A percentile compares a stretch with the other conserved stretches of the same genome.
Evolutionary conservation across 2,329 filamentous ascomycete genomes (phyloP).

Genomic region (Acrocalymma vagum): DNA sequence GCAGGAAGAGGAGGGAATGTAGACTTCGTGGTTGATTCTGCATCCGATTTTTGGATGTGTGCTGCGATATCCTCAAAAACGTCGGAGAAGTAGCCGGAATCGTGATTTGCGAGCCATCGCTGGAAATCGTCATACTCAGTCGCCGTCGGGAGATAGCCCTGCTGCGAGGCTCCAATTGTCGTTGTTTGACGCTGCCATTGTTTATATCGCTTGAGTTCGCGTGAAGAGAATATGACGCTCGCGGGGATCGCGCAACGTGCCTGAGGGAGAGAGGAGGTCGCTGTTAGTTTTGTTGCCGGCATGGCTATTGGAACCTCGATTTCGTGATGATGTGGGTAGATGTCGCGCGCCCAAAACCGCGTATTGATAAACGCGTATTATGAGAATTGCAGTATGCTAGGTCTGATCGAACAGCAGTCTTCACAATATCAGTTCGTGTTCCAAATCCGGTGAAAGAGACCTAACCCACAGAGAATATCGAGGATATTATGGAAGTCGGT

Average conservation of each 20-base stretch:
- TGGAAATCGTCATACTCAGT: conserved; percentile 39
- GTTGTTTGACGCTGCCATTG: conserved; percentile 35
- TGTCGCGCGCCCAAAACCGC: no score
- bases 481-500: no score
- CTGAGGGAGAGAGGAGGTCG: no score
- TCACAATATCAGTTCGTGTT: no score
- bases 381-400: no score
- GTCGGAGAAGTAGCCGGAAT: conserved; percentile 42
- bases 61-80: conserved; percentile 32
- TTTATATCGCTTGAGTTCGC: conserved; percentile 37
- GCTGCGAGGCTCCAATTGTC: conserved; percentile 23
- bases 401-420: no score
- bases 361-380: no score
- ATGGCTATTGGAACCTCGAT: no score
- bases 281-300: background rate
- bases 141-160: conserved; percentile 33
- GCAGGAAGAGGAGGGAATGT: conserved; percentile 20
- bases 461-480: no score
- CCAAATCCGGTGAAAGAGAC: no score
- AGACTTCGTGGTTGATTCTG: background rate
- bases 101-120: conserved; percentile 36
- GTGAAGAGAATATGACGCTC: conserved; percentile 29
- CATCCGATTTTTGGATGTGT: conserved; percentile 18
- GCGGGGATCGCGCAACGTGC: conserved; percentile 26
- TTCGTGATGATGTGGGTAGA: no score